Base-by-base conservation (phyloP, 176 grass and related monocot genomes). In the Triticum timopheevii region DNA sequence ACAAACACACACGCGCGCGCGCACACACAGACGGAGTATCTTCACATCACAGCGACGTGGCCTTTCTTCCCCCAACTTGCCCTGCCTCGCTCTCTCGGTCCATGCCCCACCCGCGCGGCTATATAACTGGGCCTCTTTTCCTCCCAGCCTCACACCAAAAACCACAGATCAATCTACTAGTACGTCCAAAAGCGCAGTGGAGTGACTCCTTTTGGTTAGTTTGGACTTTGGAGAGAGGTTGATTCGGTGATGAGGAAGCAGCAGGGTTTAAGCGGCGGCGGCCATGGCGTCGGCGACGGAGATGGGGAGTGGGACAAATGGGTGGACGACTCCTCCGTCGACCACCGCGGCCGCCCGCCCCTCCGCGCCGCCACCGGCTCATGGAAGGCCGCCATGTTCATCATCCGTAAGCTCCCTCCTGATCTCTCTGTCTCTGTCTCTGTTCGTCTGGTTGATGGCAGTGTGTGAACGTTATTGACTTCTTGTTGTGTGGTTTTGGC, bases 351-450 rank as follows among this genome's bases (percentile, higher is more conserved):
- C 15, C 28, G 89, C n/a, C 5, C 82, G 25, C 92, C 93, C 79
- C 80, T 75, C 70, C 86, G 93, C 54, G 52, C 84, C 59, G 73
- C 71, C 50, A 96, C 93, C 16, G 96, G 96, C 3, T 65, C 88
- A 0, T 98, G 93, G 93, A 96, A 80, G 69, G 93, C 96, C 15
- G 84, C 96, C 13, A 38, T 91, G 68, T 95, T 98, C 92, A 92
- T 98, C 88, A 80, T 98, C 65, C n/a, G 96, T 98, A 86, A 76
- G 39, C 9, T 3, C 39, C 7, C 9, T 42, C 39, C 38, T 39
- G 50, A 54, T 54, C 50, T 19, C 15, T 75, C 23, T 16, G 38
- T 6, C 2, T 8, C 2, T 39, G 38, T 7, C 35, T 65, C 25
- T 28, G 16, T 49, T 47, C 40, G 6, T 40, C 13, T 71, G 35